Evolutionary conservation across 768 basidiomycete species (phyloP).

Genomic region (Amanita molliuscula): DNA sequence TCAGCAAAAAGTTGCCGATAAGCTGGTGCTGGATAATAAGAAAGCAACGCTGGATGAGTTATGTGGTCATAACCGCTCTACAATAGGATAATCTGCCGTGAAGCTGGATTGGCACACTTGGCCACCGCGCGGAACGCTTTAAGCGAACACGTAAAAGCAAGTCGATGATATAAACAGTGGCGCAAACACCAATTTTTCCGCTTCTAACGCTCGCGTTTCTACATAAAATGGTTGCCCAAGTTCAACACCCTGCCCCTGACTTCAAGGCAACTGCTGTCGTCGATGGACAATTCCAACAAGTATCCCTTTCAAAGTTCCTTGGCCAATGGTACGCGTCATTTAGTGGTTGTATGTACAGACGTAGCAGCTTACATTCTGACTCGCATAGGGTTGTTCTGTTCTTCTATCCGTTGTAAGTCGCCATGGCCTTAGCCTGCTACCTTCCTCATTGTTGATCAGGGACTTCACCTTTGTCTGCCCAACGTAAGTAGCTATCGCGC

Average conservation of each 20-base stretch:
- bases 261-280: slow-evolving; percentile 69
- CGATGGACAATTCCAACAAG: slow-evolving; percentile 67
- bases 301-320: slow-evolving; percentile 61
- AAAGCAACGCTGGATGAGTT: too few relatives aligned
- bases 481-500: slow-evolving; percentile 31
- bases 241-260: slow-evolving; percentile 81
- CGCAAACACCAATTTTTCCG: not conserved
- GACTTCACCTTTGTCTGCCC: slow-evolving; percentile 89
- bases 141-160: not conserved
- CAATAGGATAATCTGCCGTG: too few relatives aligned
- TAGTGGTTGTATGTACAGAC: not conserved
- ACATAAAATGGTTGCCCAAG: slow-evolving; percentile 39
- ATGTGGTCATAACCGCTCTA: too few relatives aligned
- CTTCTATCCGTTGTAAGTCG: slow-evolving; percentile 84
- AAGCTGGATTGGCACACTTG: too few relatives aligned
- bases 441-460: slow-evolving; percentile 24
- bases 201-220: not conserved
- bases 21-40: too few relatives aligned
- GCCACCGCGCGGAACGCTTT: too few relatives aligned
- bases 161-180: not conserved
- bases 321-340: slow-evolving; percentile 64
- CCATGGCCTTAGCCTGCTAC: not conserved
- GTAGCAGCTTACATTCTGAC: slow-evolving; percentile 7
- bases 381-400: slow-evolving; percentile 74
- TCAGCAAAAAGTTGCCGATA: too few relatives aligned